Evolutionary conservation across 805 yeast genomes (phyloP).

Genomic region (Yamadazyma takamatsuzukensis): DNA sequence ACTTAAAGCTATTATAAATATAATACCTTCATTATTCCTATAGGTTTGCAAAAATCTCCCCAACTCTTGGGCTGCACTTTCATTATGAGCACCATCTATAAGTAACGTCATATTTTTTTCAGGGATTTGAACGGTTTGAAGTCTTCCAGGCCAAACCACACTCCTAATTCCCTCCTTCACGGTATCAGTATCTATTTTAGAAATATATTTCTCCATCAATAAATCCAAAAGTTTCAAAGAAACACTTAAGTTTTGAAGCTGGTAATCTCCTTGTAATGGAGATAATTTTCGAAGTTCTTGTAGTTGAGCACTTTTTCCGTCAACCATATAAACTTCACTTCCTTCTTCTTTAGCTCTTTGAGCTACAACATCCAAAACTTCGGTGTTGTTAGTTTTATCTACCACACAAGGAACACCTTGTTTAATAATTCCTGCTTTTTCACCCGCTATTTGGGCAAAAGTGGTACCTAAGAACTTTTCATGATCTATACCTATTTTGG

Average conservation of each 20-base stretch:
- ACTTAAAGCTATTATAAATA: conserved; percentile 73
- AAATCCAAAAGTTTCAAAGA: conserved; percentile 57
- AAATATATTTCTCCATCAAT: conserved; percentile 15
- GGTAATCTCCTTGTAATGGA: conserved; percentile 73
- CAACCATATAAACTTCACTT: conserved; percentile 25
- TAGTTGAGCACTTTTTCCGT: conserved; percentile 9
- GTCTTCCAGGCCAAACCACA: conserved; percentile 84
- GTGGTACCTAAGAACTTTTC: conserved; percentile 70
- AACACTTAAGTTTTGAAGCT: conserved; percentile 62
- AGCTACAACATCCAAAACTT: conserved; percentile 47
- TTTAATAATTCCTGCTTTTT: conserved; percentile 87
- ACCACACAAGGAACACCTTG: conserved; percentile 57
- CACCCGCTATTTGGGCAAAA: conserved; percentile 59
- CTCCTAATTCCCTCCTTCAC: conserved; percentile 49
- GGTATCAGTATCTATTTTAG: conserved; percentile 25
- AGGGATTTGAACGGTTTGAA: conserved; percentile 44
- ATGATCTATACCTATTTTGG: conserved; percentile 87
- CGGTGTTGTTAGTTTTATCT: conserved; percentile 60
- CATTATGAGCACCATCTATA: conserved; percentile 93
- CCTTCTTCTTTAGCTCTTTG: conserved; percentile 29
- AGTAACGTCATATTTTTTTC: conserved; percentile 34
- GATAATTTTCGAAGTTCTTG: conserved; percentile 21
- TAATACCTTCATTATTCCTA: conserved; percentile 25
- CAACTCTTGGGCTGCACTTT: conserved; percentile 75
- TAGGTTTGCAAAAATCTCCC: conserved; percentile 42